These are phyloP conservation scores for Fomitopsis betulina DNA, from an alignment of 1,284 basidiomycete genomes.

Conservation along the genomic window DNA sequence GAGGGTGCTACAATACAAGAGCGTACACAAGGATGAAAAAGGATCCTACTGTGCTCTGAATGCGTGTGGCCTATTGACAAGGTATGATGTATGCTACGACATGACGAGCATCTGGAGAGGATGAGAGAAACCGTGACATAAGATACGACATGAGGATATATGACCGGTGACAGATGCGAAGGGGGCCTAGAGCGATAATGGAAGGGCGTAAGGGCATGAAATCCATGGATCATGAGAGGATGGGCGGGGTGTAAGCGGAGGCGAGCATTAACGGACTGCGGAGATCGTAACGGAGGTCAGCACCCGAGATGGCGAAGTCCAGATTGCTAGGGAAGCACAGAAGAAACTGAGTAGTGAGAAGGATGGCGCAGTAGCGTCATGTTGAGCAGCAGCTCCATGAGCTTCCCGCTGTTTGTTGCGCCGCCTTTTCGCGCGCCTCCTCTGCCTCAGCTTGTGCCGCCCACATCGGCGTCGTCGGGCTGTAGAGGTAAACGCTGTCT, in stretches of 20 bases:
- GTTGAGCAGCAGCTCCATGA: conserved; percentile 64
- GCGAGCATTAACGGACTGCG: background rate
- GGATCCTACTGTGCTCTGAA: conserved; percentile 5
- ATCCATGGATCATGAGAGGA: conserved; percentile 9
- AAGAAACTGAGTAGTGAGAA: conserved; percentile 5
- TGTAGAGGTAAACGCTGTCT: conserved; percentile 73
- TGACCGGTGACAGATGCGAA: conserved; percentile 11
- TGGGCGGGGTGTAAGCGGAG: conserved; percentile 4
- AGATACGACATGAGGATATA: conserved; percentile 17
- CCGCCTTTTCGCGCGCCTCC: conserved; percentile 62
- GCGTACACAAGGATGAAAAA: conserved; percentile 1
- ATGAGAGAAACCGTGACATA: conserved; percentile 14
- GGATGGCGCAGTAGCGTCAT: conserved; percentile 18
- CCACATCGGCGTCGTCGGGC: conserved; percentile 62
- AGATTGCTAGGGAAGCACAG: conserved; percentile 2
- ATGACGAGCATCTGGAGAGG: conserved; percentile 17
- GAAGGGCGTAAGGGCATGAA: conserved; percentile 16
- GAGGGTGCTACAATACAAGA: conserved; percentile 3
- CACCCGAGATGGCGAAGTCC: background rate
- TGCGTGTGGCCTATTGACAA: conserved; percentile 18
- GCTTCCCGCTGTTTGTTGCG: conserved; percentile 41
- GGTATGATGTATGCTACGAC: conserved; percentile 18
- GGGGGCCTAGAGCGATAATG: conserved; percentile 7
- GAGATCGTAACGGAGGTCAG: conserved; percentile 8
- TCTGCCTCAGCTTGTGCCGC: conserved; percentile 76